A percentile compares a stretch with the other conserved stretches of the same genome.
Evolutionary conservation across 345 rosid genomes (phyloP).

Genomic region (Citrus medica): DNA sequence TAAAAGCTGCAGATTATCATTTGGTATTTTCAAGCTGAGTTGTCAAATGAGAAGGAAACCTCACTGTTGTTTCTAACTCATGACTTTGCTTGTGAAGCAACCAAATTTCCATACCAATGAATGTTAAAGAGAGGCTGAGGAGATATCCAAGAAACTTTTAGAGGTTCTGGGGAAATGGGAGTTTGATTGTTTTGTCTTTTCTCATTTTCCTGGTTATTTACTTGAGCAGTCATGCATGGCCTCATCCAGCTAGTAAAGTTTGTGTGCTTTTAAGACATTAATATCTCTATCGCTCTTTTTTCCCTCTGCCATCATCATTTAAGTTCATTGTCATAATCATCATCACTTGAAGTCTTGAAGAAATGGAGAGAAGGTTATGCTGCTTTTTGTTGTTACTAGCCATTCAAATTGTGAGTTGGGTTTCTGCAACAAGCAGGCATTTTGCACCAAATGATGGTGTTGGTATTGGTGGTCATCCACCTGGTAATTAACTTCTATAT

Average conservation of each 20-base stretch:
- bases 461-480: conserved; percentile 19
- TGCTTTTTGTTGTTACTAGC: conserved; percentile 32
- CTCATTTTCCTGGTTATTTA: conserved; percentile 10
- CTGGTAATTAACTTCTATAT: conserved; percentile 32
- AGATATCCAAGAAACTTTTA: conserved; percentile 27
- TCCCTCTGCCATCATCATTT: conserved; percentile 5
- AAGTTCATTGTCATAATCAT: conserved; percentile 5
- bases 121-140: neutral
- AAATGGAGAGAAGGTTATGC: conserved; percentile 34
- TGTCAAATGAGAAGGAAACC: conserved; percentile 23
- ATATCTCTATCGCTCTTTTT: conserved; percentile 1
- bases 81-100: conserved; percentile 33
- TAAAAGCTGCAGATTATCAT: conserved; percentile 4
- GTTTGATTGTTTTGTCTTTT: neutral
- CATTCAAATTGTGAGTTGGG: conserved; percentile 37
- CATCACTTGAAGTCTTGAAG: conserved; percentile 28
- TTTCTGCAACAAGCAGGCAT: conserved; percentile 46
- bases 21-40: conserved; percentile 15
- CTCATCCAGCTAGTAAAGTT: neutral
- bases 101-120: conserved; percentile 9
- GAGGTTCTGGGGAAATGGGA: conserved; percentile 28
- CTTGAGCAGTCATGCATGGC: conserved; percentile 15
- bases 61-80: conserved; percentile 11
- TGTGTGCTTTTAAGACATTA: neutral
- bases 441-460: conserved; percentile 36